Base-by-base conservation (phyloP, 2,329 filamentous ascomycete genomes). In the Nigrospora sphaerica region DNA sequence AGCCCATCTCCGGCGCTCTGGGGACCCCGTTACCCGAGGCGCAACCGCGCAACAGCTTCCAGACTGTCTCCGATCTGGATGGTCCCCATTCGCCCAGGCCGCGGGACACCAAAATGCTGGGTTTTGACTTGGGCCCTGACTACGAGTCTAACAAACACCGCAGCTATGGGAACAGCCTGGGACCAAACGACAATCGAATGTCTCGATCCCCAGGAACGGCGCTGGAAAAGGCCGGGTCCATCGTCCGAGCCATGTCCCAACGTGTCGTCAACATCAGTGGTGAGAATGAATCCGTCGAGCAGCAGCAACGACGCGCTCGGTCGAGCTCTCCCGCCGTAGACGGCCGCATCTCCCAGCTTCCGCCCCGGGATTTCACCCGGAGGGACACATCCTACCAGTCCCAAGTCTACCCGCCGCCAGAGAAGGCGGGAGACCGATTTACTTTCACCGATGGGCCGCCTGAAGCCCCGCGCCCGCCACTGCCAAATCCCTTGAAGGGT, bases 261-360 rank as follows among this genome's bases (percentile, higher is more conserved):
- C 88, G 93, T 71, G 91, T 98, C 46, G 93, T 98, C 60, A 97
- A 97, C 61, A 80, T 98, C 57, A 95, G 90, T 67, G 95, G 95
- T 61, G 93, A 97, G 59, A 85, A 85, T 5, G 88, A 96, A 56
- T 71, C 88, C 17, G 74, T 91, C 14, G 89, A 95, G 62, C 82
- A 86, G 51, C 82, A 85, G 50, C 81, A 80, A 44, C 76, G 80
- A 37, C 75, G 80, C 41, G 70, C 72, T 71, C 83, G 71, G 63
- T 85, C 69, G 63, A 79, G 62, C 55, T 83, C 70, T 56, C 73
- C 69, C 55, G 77, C 65, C 61, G 72, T 52, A 59, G 77, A 69
- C 59, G 78, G 62, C 60, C 63, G 80, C 46, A 74, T 66, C 42
- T 73, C 77, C 2, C 72, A 48, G 43, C 56, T 53, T 28, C 73